Evolutionary conservation across 2,329 filamentous ascomycete genomes (phyloP), one percentile per base, ranked within the genome.

Genomic region (Colletotrichum sp.): DNA sequence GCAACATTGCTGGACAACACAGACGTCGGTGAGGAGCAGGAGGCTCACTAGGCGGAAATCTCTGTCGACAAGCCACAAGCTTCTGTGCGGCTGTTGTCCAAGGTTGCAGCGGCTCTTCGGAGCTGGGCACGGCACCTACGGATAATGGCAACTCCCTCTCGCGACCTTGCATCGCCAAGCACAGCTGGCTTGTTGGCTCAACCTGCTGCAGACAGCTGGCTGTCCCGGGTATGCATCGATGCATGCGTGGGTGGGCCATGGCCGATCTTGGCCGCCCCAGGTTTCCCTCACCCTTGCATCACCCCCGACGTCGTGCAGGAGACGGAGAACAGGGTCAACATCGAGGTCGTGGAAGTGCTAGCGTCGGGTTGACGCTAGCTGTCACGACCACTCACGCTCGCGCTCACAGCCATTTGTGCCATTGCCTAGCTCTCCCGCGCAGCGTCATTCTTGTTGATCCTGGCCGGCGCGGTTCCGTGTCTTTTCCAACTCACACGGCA

Each of bases 181-280:
- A 72, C 60, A 39, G 60, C 34, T 64, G 32, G 49, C 73, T 63
- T 44, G 57, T 52, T 71, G 67, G 66, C 67, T 59, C 32, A 52
- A 34, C 15, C 39, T 32, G 57, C 71, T 55, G 59, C 62, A 75
- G 63, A 39, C 59, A 57, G 65, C 62, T 67, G 63, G 55, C 63
- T 72, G 39, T n/a, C 21, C 21, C 39, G 68, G 69, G 63, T 52
- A 69, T 73, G 69, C 55, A 57, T 32, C 21, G 62, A 70, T 72
- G 72, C 55, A 57, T 32, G 21, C 62, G 73, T 72, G 72, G 52
- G 72, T 75, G 69, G 73, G 57, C 69, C 64, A 64, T 59, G 44
- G 55, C 26, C 71, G 70, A 76, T 76, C 73, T 76, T 76, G 70
- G 73, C 73, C 69, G 69, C 73, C 73, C 73, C 73, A 72, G 73